A percentile compares a stretch with the other conserved stretches of the same genome.
Conservation (phyloP, 208 protist genomes). For the Wallacemonas sp. region DNA sequence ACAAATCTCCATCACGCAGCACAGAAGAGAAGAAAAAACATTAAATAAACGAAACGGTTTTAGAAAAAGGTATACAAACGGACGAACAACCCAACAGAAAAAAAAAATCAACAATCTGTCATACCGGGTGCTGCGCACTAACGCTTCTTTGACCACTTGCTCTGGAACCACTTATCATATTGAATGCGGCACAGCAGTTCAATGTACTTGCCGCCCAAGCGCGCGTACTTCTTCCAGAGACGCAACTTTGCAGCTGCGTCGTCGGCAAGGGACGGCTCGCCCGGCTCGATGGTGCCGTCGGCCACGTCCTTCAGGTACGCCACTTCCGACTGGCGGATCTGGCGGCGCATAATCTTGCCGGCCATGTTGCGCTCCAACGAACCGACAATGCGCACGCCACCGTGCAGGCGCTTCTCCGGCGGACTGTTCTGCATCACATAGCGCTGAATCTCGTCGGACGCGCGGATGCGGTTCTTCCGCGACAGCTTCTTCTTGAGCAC, state of each 20-base stretch:
- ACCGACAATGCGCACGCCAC: conserved; percentile 60
- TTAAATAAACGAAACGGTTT: too few relatives aligned
- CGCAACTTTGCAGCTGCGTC: neutral
- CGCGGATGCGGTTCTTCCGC: conserved; percentile 38
- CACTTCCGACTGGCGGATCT: conserved; percentile 34
- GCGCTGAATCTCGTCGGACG: conserved; percentile 41
- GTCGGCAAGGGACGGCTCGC: neutral
- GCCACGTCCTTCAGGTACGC: conserved; percentile 28
- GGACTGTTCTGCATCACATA: conserved; percentile 43
- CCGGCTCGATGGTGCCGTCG: conserved; percentile 2
- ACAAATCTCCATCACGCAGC: neutral
- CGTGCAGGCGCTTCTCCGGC: conserved; percentile 76
- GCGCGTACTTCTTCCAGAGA: conserved; percentile 3
- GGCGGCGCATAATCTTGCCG: conserved; percentile 83
- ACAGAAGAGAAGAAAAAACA: neutral
- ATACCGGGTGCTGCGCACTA: conserved; percentile 4
- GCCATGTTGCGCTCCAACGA: conserved; percentile 60
- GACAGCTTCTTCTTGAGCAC: conserved; percentile 38
- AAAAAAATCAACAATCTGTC: conserved; percentile 23
- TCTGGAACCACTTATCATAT: conserved; percentile 9
- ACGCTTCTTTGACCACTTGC: conserved; percentile 15
- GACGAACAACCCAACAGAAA: conserved; percentile 25
- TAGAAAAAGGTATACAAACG: neutral
- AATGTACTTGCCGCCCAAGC: conserved; percentile 1
- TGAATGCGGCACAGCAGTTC: conserved; percentile 17